Evolutionary conservation across 106 monocot species (phyloP).

Genomic region (Posidonia australis): DNA sequence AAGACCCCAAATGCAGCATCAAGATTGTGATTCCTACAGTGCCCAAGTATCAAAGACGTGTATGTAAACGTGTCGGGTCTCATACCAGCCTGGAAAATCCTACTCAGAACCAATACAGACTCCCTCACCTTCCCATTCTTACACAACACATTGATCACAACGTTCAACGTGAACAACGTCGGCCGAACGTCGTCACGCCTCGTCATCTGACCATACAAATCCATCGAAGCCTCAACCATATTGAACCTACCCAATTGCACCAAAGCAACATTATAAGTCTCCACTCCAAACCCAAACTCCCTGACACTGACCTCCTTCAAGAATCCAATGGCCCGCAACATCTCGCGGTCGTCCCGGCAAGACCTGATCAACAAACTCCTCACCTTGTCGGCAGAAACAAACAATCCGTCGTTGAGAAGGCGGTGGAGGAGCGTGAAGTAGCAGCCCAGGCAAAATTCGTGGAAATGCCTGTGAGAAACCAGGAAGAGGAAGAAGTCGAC

Average conservation of each 20-base stretch:
- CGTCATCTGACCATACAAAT: constrained; percentile 33
- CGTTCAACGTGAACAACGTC: constrained; percentile 37
- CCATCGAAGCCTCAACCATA: constrained; percentile 27
- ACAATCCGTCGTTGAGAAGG: constrained; percentile 21
- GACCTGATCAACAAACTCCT: constrained; percentile 31
- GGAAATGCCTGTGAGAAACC: constrained; percentile 33
- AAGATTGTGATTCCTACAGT: constrained; percentile 49
- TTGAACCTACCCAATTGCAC: constrained; percentile 40
- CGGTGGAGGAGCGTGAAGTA: constrained; percentile 35
- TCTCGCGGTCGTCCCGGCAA: constrained; percentile 23
- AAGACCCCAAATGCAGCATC: constrained; percentile 43
- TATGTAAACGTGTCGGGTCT: constrained; percentile 61
- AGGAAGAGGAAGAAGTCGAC: constrained; percentile 26
- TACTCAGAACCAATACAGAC: constrained; percentile 28
- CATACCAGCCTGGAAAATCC: constrained; percentile 29
- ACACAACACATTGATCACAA: constrained; percentile 55
- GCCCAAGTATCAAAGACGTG: constrained; percentile 68
- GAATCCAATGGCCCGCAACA: constrained; percentile 22
- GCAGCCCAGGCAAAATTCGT: constrained; percentile 31
- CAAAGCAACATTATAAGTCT: constrained; percentile 42
- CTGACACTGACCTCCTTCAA: constrained; percentile 15
- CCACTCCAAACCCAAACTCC: constrained; percentile 23
- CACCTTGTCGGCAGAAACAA: constrained; percentile 29
- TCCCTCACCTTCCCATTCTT: constrained; percentile 49
- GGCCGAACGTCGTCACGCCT: constrained; percentile 14